Conservation (phyloP, 2,329 filamentous ascomycete species). For the Fusarium camptoceras region DNA sequence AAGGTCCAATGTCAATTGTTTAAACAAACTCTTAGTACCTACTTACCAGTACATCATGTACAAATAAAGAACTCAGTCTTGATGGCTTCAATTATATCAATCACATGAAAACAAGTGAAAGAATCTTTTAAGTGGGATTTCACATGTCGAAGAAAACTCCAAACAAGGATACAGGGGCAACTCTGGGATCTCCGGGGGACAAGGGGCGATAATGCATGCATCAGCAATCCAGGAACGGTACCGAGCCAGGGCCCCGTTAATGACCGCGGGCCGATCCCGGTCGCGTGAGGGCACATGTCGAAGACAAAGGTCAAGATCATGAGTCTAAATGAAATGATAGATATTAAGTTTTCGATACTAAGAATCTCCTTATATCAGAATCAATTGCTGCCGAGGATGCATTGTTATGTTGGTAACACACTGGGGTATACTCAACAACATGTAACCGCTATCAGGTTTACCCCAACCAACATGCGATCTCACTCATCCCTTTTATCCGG, state of each 20-base stretch:
- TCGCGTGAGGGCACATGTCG: conserved; percentile 41
- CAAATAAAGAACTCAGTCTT: background rate
- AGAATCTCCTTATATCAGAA: conserved; percentile 4
- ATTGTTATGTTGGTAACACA: conserved; percentile 27
- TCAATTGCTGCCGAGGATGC: conserved; percentile 23
- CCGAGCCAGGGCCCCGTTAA: conserved; percentile 30
- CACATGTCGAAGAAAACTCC: conserved; percentile 33
- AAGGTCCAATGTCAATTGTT: background rate
- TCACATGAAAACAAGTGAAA: conserved; percentile 7
- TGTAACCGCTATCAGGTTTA: conserved; percentile 23
- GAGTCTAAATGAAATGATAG: conserved; percentile 8
- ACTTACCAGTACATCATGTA: fast-evolving
- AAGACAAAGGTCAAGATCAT: conserved; percentile 3
- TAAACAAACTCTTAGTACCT: background rate
- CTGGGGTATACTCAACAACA: conserved; percentile 42
- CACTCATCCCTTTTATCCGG: conserved; percentile 27
- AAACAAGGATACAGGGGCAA: conserved; percentile 39
- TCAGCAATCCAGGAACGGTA: conserved; percentile 41
- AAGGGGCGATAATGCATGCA: conserved; percentile 39
- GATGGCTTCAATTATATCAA: background rate
- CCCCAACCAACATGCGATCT: conserved; percentile 38
- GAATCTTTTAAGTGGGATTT: conserved; percentile 34
- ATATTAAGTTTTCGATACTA: background rate
- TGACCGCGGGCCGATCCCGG: conserved; percentile 36
- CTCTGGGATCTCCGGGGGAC: conserved; percentile 27